Evolutionary conservation across 148 eudicot genomes (phyloP).

Genomic region (Polygonum aviculare): DNA sequence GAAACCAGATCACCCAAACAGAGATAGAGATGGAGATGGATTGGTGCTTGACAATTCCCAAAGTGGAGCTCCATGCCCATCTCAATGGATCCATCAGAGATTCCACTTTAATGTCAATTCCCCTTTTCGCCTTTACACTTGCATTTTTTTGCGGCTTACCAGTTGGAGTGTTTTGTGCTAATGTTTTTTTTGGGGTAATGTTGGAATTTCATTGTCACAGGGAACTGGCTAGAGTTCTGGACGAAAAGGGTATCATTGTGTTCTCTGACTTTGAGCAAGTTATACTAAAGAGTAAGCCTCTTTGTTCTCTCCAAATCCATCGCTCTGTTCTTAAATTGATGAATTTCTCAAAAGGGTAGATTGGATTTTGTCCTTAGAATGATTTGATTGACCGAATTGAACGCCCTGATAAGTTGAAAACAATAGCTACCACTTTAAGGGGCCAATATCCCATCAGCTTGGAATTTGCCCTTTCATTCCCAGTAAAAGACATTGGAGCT

Average conservation of each 20-base stretch:
- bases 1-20: conserved; percentile 1
- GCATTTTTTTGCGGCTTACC: background rate
- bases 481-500: background rate
- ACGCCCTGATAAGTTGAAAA: background rate
- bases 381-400: background rate
- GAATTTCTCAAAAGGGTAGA: background rate
- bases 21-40: conserved; percentile 30
- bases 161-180: background rate
- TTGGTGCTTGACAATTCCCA: conserved; percentile 63
- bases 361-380: background rate
- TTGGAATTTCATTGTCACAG: conserved; percentile 27
- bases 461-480: conserved; percentile 1
- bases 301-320: background rate
- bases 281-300: conserved; percentile 53
- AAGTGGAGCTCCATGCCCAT: conserved; percentile 92
- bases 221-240: conserved; percentile 79
- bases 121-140: conserved; percentile 9
- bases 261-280: conserved; percentile 83
- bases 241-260: conserved; percentile 56
- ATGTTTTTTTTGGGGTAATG: background rate
- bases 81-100: conserved; percentile 85
- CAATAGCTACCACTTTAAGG: background rate
- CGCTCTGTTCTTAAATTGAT: background rate
- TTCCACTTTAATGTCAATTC: conserved; percentile 66
- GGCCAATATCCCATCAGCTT: conserved; percentile 1